Base-by-base conservation (phyloP, 1,139 yeast species). In the Hyphopichia wangnamkhiaoensis region DNA sequence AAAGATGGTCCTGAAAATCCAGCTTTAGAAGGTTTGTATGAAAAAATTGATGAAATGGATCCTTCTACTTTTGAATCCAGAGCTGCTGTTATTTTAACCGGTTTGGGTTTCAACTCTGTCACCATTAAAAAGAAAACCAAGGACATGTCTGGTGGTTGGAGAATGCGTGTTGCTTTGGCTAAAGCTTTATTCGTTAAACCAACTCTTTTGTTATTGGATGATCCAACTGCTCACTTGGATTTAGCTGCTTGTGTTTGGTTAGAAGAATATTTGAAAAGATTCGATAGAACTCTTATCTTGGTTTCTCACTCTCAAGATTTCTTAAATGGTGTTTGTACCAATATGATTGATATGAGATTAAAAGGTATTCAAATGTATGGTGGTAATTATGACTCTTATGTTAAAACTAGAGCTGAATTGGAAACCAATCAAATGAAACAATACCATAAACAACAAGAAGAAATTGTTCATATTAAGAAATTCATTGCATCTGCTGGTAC, bases 401-500 rank as follows among this genome's bases (percentile, higher is more conserved):
- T 84, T 64, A 91, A 93, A 80, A 94, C 98, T 43, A 84, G 98
- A 76, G 59, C 80, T 40, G 99, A 93, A 77, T 74, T 78, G 75
- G 98, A 94, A 72, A 84, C 95, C 51, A 93, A 93, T 70, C 98
- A 93, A 79, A 93, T 87, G 96, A 94, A 93, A 75, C 96, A 90
- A 68, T 93, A 93, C 73, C 68, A 72, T 60, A 94, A 93, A 72
- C 98, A 93, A 77, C 98, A 94, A 76, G 98, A 94, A 71, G 98
- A 93, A 80, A 93, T 94, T 62, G 90, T 84, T 33, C 98, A 93
- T 70, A 94, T 94, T 70, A 94, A 93, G 79, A 93, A 93, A 74
- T 93, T 93, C 65, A 94, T 93, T 74, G 98, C 98, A 38, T 87
- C 96, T 54, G 98, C 98, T 48, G 98, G 99, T 91, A 94, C 98